phyloP scores from a whole-genome alignment of 495 filamentous ascomycete species.

The Endocarpon pusillum region DNA sequence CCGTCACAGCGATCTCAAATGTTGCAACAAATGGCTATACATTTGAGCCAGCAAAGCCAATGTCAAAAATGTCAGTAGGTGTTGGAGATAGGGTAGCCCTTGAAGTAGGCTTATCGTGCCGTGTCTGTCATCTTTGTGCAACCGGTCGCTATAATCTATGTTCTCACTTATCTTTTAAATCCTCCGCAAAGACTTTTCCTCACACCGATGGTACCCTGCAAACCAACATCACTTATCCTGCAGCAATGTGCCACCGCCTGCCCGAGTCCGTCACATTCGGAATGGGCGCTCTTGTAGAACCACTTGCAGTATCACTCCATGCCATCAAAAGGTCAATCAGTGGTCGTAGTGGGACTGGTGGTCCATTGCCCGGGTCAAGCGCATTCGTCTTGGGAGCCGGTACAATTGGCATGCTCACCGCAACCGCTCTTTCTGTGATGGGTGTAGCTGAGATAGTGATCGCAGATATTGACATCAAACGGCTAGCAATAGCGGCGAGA shows the following conservation, averaged over 20 bases:
- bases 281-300: conserved; percentile 62
- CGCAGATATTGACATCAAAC: conserved; percentile 60
- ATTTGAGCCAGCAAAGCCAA: conserved; percentile 33
- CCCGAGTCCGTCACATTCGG: conserved; percentile 44
- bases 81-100: conserved; percentile 62
- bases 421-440: conserved; percentile 40
- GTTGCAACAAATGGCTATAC: conserved; percentile 43
- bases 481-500: conserved; percentile 53
- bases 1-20: conserved; percentile 47
- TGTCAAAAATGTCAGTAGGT: conserved; percentile 20
- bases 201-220: conserved; percentile 75
- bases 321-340: conserved; percentile 36
- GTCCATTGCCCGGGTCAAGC: conserved; percentile 20
- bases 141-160: conserved; percentile 76
- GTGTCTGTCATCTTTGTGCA: conserved; percentile 44
- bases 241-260: conserved; percentile 34
- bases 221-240: conserved; percentile 61
- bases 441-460: conserved; percentile 58
- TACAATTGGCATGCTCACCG: conserved; percentile 60
- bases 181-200: conserved; percentile 59
- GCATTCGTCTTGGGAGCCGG: conserved; percentile 70
- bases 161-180: conserved; percentile 57
- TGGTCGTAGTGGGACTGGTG: conserved; percentile 13
- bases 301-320: conserved; percentile 65
- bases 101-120: conserved; percentile 72